Base-by-base conservation (phyloP, 768 basidiomycete species). In the Naematelia encephala region DNA sequence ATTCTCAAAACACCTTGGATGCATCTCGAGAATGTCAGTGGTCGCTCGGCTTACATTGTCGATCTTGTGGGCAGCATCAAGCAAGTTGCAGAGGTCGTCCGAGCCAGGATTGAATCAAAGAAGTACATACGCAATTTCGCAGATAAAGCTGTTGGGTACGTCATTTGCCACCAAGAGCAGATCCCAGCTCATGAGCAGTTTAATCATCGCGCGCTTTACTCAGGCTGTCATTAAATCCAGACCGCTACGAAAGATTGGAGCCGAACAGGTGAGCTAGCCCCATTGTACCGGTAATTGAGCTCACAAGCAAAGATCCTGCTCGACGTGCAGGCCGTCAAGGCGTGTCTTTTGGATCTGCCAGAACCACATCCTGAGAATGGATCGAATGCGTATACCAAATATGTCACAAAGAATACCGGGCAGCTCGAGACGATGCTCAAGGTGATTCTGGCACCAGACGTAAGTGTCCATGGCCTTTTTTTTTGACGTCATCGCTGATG, bases 81-180 rank as follows among this genome's bases (percentile, higher is more conserved):
- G 64, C 84, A 86, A 69, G 85, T 92, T 5, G 81, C 86, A 2
- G 90, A 90, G 49, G 79, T 82, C 12, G 84, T 94, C 53, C 86
- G 87, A 60, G 86, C 87, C 2, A 81, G 88, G 8, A 82, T 98
- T 10, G 92, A 98, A 77, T 89, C 91, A 69, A 96, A 96, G 83
- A 96, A 91, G 73, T 98, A 93, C 77, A 73, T 91, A 44, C 82
- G 91, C 54, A 99, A 93, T 78, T 85, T 93, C 75, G 85, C 92
- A 52, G 96, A 99, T 73, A 97, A 96, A 76, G 87, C 88, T 8
- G 87, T 88, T 57, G 90, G 88, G 93, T 96, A 54, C 60, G 80
- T 69, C 1, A 2, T 0, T 29, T 10, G 5, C 4, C 5, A 0
- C 22, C 27, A 19, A 29, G 25, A 51, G 28, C 49, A 45, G 27